Base-by-base conservation (phyloP, 2,329 filamentous ascomycete species). In the Epichloe brachyelytri region DNA sequence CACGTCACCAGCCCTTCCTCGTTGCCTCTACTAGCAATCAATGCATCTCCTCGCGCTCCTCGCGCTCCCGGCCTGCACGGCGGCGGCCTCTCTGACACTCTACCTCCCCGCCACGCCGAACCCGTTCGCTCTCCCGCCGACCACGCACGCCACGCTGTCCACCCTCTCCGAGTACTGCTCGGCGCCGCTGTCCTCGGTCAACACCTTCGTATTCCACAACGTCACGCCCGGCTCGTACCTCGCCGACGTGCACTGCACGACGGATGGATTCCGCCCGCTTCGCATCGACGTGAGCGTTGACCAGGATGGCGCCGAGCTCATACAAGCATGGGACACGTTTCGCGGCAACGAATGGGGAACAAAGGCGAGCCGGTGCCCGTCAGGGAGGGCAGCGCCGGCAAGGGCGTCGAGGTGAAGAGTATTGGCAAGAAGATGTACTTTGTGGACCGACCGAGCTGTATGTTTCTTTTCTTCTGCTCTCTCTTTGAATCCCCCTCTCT, bases 291-390 rank as follows among this genome's bases (percentile, higher is more conserved):
- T 93, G 17, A 58, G 61, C 2, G 59, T 56, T 48, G 66, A 69
- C 38, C 63, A 68, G 20, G 65, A 69, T 58, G 73, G 41, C 17
- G n/a, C 4, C 4, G 41, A 43, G 19, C 7, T 17, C 11, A 8
- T 88, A 3, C 70, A 75, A 41, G 82, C 82, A 30, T 93, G 86
- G 84, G 86, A 91, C 72, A 95, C 88, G 26, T 95, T 83, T 65
- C 76, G 88, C 46, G 89, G 88, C 0, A 91, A 95, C 60, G 86
- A 93, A 59, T 96, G 91, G 89, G 75, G 17, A 94, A 95, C 64
- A 85, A 82, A 62, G 91, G 90, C 15, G 84, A 86, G 69, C 74
- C 65, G 44, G 71, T 76, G 34, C 57, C 56, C 4, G 65, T 75
- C 48, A 70, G 66, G 20, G 67, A 69, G 34, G 68, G 63, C 1